These are phyloP conservation scores for Teunomyces funiuensis DNA, from an alignment of 805 yeast genomes.

Conservation along the genomic window DNA sequence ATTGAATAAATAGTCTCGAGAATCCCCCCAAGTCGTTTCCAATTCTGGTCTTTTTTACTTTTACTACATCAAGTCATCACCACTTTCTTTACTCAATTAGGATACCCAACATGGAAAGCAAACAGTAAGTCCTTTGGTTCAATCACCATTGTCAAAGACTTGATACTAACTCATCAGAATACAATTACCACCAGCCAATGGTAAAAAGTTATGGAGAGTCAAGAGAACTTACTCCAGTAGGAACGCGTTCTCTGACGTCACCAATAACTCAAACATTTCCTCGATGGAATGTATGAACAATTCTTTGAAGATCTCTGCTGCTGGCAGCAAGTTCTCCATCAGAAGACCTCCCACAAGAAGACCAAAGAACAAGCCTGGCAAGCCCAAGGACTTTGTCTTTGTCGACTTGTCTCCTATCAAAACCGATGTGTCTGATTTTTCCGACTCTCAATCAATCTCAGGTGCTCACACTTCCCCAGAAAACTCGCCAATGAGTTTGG, in stretches of 20 bases:
- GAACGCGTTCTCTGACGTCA: conserved; percentile 11
- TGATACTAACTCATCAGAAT: conserved; percentile 4
- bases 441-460: conserved; percentile 6
- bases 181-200: conserved; percentile 42
- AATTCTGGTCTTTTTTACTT: conserved; percentile 1
- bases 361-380: conserved; percentile 46
- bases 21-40: conserved; percentile 2
- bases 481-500: conserved; percentile 4
- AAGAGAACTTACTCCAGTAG: conserved; percentile 21
- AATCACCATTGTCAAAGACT: neutral
- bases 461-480: conserved; percentile 9
- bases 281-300: conserved; percentile 42
- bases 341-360: conserved; percentile 43
- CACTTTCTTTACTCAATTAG: conserved; percentile 2
- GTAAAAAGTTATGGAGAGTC: conserved; percentile 47
- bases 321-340: conserved; percentile 32
- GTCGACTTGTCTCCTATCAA: conserved; percentile 45
- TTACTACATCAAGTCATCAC: conserved; percentile 5
- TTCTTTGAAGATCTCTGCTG: conserved; percentile 43
- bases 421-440: conserved; percentile 10
- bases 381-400: conserved; percentile 46
- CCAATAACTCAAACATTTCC: conserved; percentile 8
- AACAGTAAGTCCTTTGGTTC: neutral
- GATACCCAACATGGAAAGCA: conserved; percentile 4
- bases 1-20: conserved; percentile 6